These are phyloP conservation scores for Dioscorea cayenensis DNA, from an alignment of 116 monocot species.

Conservation along the genomic window DNA sequence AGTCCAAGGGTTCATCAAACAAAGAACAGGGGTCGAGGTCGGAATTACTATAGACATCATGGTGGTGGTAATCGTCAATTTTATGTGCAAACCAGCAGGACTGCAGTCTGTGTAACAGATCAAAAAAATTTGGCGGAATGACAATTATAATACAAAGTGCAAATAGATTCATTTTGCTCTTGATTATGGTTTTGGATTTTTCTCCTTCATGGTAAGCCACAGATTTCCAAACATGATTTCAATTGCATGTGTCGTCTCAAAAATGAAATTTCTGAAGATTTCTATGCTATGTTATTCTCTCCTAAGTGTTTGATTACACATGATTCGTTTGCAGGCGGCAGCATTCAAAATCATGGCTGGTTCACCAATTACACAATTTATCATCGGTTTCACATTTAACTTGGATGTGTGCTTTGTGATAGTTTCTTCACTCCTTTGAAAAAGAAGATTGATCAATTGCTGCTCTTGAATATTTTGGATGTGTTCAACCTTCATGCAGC, in stretches of 20 bases:
- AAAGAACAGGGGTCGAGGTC: conserved; percentile 32
- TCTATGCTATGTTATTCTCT: too few species aligned
- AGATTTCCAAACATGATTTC: background rate
- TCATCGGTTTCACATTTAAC: too few species aligned
- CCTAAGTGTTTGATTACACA: too few species aligned
- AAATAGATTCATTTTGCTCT: background rate
- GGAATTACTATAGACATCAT: conserved; percentile 10
- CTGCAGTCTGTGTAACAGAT: conserved; percentile 6
- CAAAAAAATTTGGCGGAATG: conserved; percentile 2
- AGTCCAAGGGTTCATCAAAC: conserved; percentile 16
- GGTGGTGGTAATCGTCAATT: conserved; percentile 13
- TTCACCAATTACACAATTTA: too few species aligned
- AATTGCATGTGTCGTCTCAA: too few species aligned
- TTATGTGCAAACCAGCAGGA: conserved; percentile 12
- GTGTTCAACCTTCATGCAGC: background rate
- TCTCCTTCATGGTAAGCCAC: background rate
- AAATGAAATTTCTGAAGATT: too few species aligned
- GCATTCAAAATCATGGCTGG: too few species aligned
- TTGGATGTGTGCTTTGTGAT: too few species aligned
- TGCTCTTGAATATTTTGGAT: background rate
- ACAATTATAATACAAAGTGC: background rate
- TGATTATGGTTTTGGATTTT: background rate
- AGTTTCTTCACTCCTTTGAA: background rate
- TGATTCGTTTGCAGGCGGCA: too few species aligned
- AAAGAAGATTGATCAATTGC: background rate